Percentiles rank a stretch among this genome's conserved stretches.
These are phyloP conservation scores for Mychonastes homosphaera DNA, from an alignment of 139 green algal species.

Conservation along the genomic window DNA sequence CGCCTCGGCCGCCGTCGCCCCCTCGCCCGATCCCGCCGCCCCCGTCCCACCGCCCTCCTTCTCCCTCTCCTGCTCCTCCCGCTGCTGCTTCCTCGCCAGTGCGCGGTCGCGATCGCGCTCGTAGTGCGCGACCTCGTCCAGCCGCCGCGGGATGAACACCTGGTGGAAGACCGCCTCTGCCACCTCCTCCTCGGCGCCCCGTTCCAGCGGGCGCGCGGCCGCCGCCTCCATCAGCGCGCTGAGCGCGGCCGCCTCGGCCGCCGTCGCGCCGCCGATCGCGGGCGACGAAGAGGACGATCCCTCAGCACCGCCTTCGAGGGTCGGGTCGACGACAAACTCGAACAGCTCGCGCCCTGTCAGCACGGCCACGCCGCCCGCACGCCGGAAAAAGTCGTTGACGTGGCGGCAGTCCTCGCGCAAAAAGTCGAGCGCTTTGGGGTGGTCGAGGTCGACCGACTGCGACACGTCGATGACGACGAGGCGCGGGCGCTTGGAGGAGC, in stretches of 20 bases:
- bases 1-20: no score
- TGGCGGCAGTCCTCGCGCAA: slow-evolving; percentile 88
- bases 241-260: not conserved
- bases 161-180: slow-evolving; percentile 66
- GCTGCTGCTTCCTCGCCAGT: slow-evolving; percentile 25
- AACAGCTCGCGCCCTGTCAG: slow-evolving; percentile 88
- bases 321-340: slow-evolving; percentile 91
- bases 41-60: no score
- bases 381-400: slow-evolving; percentile 87
- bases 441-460: slow-evolving; percentile 94
- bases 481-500: not conserved
- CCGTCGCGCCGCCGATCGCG: not conserved
- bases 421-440: slow-evolving; percentile 94
- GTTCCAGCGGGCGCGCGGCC: slow-evolving; percentile 20
- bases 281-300: no score
- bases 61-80: no score
- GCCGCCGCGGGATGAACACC: slow-evolving; percentile 83
- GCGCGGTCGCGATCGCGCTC: slow-evolving; percentile 75
- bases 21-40: no score
- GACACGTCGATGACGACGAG: slow-evolving; percentile 88
- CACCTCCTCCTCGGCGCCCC: slow-evolving; percentile 36
- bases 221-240: not conserved
- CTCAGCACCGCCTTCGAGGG: slow-evolving; percentile 13
- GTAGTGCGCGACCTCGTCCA: slow-evolving; percentile 82
- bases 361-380: slow-evolving; percentile 48